These are phyloP conservation scores for Paecilomyces fulvus DNA, from an alignment of 2,329 filamentous ascomycete species.

Conservation along the genomic window DNA sequence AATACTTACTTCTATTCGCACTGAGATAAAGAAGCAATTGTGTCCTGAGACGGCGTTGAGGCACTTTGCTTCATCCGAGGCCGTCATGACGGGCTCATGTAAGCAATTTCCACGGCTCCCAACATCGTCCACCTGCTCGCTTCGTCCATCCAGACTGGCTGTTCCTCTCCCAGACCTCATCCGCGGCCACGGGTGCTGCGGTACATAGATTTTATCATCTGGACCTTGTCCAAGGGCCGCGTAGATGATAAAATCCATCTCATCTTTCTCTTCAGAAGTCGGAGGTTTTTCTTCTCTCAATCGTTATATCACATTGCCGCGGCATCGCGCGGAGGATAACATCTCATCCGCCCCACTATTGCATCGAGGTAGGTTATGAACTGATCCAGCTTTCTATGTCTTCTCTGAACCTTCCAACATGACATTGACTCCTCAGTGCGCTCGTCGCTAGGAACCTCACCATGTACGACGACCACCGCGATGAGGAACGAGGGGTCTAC, in stretches of 20 bases:
- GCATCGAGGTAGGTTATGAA: background rate
- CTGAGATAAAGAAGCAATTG: background rate
- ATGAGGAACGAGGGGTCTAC: constrained; percentile 5
- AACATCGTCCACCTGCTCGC: background rate
- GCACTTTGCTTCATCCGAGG: background rate
- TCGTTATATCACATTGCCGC: background rate
- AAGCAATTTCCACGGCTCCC: background rate
- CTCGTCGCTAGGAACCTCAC: background rate
- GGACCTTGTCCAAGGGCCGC: background rate
- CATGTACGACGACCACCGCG: constrained; percentile 4
- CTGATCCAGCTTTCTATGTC: too few species aligned
- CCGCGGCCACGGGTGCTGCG: background rate
- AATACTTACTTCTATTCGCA: background rate
- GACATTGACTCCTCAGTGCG: background rate
- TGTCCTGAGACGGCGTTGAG: background rate
- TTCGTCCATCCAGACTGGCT: background rate
- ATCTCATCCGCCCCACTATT: background rate
- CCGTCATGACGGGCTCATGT: background rate
- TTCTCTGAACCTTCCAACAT: background rate
- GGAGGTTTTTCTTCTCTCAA: background rate
- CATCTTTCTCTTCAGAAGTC: background rate
- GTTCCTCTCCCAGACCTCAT: background rate
- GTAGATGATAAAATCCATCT: too few species aligned
- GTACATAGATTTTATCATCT: background rate
- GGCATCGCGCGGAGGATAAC: background rate